Base-by-base conservation (phyloP, 306 rosid genomes). In the Quercus ilex region DNA sequence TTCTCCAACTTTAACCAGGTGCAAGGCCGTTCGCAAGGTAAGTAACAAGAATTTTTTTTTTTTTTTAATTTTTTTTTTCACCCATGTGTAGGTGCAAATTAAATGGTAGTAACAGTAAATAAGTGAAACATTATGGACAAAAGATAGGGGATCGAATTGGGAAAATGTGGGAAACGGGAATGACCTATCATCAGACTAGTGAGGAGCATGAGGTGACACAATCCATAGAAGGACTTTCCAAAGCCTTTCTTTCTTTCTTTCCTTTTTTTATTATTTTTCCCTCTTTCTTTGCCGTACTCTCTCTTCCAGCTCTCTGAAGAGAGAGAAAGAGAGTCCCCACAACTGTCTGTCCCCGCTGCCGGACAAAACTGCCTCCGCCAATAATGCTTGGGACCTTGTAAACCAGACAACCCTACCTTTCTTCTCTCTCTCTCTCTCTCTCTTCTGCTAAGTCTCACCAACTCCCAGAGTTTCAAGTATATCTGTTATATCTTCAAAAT, bases 311-410 rank as follows among this genome's bases (percentile, higher is more conserved):
- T 38, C 43, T 7, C 10, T 33, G 38, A 53, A 14, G 69, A 70
- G 17, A 81, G 76, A 74, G 85, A 68, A 74, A 56, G 60, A 46
- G 58, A 55, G 76, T 30, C 90, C 97, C 97, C 97, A 88, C 98
- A 90, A 83, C 93, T 72, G 80, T 85, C 83, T 91, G 93, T 90
- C 90, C 74, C 78, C 84, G 91, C 89, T 88, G 92, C 82, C 38
- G 85, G 97, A 92, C 97, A 91, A 92, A 89, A 83, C 93, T 92
- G 93, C 90, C 90, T 86, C 90, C 86, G 85, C 92, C 97, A 95
- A 95, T 95, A 95, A 92, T 90, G 97, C 89, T 91, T 89, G 86
- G 90, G 93, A 81, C 88, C 88, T 89, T 89, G 84, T 77, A 89
- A 91, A 86, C 86, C 87, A 89, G 91, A 91, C 90, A 92, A 69